Base-by-base conservation (phyloP, 495 filamentous ascomycete genomes). In the Penicillium desertorum region DNA sequence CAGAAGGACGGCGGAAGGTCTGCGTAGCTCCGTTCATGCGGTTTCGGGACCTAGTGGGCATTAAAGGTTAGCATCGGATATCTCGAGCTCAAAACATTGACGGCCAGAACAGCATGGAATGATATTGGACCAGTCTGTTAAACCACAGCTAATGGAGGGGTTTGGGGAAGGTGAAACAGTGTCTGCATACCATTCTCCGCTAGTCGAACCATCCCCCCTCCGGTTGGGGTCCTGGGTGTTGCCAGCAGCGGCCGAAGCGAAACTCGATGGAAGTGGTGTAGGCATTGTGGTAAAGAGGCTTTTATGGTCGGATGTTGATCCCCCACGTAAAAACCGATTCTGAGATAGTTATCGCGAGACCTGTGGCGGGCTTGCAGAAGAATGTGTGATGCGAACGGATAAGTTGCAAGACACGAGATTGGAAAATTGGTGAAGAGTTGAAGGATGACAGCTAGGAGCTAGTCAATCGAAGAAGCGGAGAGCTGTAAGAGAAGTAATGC, bases 1-100 rank as follows among this genome's bases (percentile, higher is more conserved):
- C 81, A 58, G 91, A 94, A 23, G 89, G 79, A 58, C 92, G 87
- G 55, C 92, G 90, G 71, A 96, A 91, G 57, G 91, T 95, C 56
- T 92, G 83, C 42, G 90, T 92, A 56, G 83, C 82, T 71, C 90
- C 90, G 69, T 94, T 94, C 51, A 86, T 80, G 71, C 85, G 83
- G 64, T 78, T 71, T 67, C 85, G 85, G 67, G 84, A 73, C 84
- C 86, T 88, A 51, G 30, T 42, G 14, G 46, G n/a, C 46, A 50
- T 37, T 22, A 22, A 66, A 67, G 57, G 66, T 70, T 67, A 71
- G 64, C 47, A 56, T 58, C 41, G 45, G 46, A 54, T 39, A 54
- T 54, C 54, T 54, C 23, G 37, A 20, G 45, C 42, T 49, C 19
- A 39, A 23, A 42, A 45, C 46, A 61, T 61, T 60, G 56, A 45